A percentile compares a stretch with the other conserved stretches of the same genome.
Evolutionary conservation across 306 rosid genomes (phyloP).

Genomic region (Vicia sativa): DNA sequence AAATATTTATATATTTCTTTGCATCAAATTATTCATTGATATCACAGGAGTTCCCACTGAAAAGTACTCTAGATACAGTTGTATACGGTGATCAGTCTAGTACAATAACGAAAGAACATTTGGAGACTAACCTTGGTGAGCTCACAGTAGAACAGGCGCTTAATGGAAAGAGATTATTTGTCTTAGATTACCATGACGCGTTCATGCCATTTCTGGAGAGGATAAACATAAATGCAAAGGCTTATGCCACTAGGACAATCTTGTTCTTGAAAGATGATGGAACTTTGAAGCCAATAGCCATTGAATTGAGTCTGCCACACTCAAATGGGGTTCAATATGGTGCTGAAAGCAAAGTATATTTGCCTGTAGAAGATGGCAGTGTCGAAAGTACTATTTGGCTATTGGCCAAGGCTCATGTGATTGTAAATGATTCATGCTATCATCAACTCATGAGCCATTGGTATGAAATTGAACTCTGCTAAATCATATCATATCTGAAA

Average conservation of each 20-base stretch:
- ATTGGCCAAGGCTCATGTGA: conserved; percentile 72
- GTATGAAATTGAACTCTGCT: conserved; percentile 26
- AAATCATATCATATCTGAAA: too few species aligned
- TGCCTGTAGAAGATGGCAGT: conserved; percentile 55
- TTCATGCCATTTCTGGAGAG: conserved; percentile 58
- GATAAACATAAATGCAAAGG: conserved; percentile 53
- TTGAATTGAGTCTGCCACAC: conserved; percentile 66
- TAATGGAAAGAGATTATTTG: conserved; percentile 51
- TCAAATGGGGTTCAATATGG: conserved; percentile 64
- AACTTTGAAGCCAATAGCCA: conserved; percentile 69
- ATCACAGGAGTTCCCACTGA: conserved; percentile 66
- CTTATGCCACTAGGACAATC: conserved; percentile 66
- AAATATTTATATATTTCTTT: not conserved
- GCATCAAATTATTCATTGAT: not conserved
- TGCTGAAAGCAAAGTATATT: conserved; percentile 49
- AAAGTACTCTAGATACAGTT: conserved; percentile 52
- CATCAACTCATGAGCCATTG: conserved; percentile 81
- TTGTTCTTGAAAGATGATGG: conserved; percentile 67
- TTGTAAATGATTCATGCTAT: conserved; percentile 65
- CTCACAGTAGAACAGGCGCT: conserved; percentile 64
- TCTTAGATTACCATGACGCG: conserved; percentile 71
- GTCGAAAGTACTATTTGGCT: conserved; percentile 64
- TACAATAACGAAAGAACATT: conserved; percentile 49
- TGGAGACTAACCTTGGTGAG: conserved; percentile 50
- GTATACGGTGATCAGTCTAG: conserved; percentile 65